Percentiles rank a stretch among this genome's conserved stretches.
Conservation (phyloP, 1,139 yeast species). For the Hansenula sp. region DNA sequence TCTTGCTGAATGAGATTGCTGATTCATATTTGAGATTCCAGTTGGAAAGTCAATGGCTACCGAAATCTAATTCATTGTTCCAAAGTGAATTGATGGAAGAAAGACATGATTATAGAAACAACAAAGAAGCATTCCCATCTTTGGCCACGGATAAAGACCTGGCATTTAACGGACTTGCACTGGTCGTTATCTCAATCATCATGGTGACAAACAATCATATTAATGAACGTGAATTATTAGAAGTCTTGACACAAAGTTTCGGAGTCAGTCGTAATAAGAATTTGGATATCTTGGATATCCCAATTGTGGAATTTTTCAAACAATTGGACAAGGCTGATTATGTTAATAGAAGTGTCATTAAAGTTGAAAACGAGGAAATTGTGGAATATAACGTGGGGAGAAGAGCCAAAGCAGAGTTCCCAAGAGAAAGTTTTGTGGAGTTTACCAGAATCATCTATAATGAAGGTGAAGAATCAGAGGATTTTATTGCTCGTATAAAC, state of each 20-base stretch:
- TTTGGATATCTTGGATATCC: conserved; percentile 11
- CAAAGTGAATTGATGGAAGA: conserved; percentile 18
- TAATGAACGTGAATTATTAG: conserved; percentile 29
- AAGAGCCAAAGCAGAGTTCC: conserved; percentile 30
- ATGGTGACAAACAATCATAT: conserved; percentile 30
- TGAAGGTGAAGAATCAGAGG: conserved; percentile 17
- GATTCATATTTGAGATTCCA: conserved; percentile 12
- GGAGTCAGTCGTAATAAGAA: conserved; percentile 11
- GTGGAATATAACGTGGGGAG: conserved; percentile 33
- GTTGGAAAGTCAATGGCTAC: conserved; percentile 16
- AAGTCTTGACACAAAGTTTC: conserved; percentile 24
- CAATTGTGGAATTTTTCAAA: conserved; percentile 25
- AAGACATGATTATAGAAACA: conserved; percentile 19
- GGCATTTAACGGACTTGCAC: conserved; percentile 27
- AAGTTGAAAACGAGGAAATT: conserved; percentile 26
- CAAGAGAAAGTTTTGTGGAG: conserved; percentile 25
- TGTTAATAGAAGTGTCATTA: conserved; percentile 15
- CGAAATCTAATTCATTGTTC: conserved; percentile 10
- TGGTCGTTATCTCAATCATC: conserved; percentile 27
- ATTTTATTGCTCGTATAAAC: conserved; percentile 11
- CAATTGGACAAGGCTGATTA: conserved; percentile 29
- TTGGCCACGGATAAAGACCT: conserved; percentile 19
- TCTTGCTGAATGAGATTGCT: conserved; percentile 10
- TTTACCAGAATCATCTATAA: conserved; percentile 28
- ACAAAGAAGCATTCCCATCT: conserved; percentile 13